Conservation (phyloP, 768 basidiomycete genomes). For the Mycena filopes region DNA sequence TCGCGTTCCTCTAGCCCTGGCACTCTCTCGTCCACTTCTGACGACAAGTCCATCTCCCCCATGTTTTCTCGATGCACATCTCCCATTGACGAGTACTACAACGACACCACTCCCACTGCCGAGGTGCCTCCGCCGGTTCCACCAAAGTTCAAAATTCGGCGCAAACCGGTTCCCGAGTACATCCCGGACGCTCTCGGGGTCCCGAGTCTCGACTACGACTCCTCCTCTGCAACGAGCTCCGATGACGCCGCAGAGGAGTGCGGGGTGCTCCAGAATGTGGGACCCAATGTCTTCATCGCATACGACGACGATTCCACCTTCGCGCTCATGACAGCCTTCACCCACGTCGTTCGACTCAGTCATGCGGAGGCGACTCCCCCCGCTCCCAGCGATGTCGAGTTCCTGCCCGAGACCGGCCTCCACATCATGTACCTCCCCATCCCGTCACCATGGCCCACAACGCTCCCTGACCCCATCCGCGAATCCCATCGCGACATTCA, state of each 20-base stretch:
- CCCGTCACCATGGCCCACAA: slow-evolving; percentile 1
- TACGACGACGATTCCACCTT: slow-evolving; percentile 13
- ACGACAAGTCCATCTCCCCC: slow-evolving; percentile 14
- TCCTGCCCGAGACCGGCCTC: slow-evolving; percentile 6
- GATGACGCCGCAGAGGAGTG: background rate
- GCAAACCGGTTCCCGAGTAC: slow-evolving; percentile 25
- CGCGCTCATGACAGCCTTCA: slow-evolving; percentile 19
- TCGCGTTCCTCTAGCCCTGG: slow-evolving; percentile 21
- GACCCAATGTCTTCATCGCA: slow-evolving; percentile 27
- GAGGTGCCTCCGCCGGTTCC: background rate
- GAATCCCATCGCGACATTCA: slow-evolving; percentile 11
- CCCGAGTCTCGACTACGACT: background rate
- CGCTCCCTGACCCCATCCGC: background rate
- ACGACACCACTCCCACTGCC: background rate
- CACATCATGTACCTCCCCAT: slow-evolving; percentile 24
- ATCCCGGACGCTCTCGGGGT: background rate
- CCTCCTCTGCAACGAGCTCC: background rate
- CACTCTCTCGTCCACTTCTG: background rate
- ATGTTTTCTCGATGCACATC: slow-evolving; percentile 17
- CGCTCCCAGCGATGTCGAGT: background rate
- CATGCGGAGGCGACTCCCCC: background rate
- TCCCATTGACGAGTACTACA: slow-evolving; percentile 10
- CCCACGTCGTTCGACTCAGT: slow-evolving; percentile 20
- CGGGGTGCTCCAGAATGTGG: slow-evolving; percentile 9
- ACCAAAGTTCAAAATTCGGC: slow-evolving; percentile 16